A percentile compares a stretch with the other conserved stretches of the same genome.
These are phyloP conservation scores for Paramecium sexaurelia DNA, from an alignment of 73 alveolate species.

Conservation along the genomic window DNA sequence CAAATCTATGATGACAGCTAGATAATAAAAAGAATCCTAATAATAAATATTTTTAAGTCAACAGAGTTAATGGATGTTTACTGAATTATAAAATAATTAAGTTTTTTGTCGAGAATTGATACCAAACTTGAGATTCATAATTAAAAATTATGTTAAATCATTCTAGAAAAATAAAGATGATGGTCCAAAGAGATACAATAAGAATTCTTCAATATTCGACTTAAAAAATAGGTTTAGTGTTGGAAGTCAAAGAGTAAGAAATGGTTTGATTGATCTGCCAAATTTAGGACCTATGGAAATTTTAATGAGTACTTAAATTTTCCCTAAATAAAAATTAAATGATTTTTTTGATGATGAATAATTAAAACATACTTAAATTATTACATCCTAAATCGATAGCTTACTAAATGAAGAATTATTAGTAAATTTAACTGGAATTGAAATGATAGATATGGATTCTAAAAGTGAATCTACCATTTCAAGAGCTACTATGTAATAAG, in stretches of 20 bases:
- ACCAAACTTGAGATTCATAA: conserved; percentile 35
- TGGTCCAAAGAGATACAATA: not conserved
- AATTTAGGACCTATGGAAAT: conserved; percentile 55
- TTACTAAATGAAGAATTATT: not conserved
- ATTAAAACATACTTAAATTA: not conserved
- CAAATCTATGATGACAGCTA: not conserved
- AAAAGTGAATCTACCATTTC: conserved; percentile 13
- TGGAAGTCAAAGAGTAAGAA: not conserved
- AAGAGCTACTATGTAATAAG: conserved; percentile 22
- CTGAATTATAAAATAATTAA: conserved; percentile 25
- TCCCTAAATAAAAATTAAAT: not conserved
- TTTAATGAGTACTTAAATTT: conserved; percentile 5
- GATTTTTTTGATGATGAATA: conserved; percentile 34
- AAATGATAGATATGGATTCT: not conserved
- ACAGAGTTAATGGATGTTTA: conserved; percentile 2
- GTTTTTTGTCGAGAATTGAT: conserved; percentile 34
- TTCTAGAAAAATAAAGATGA: conserved; percentile 15
- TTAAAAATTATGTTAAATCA: conserved; percentile 27
- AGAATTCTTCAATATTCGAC: not conserved
- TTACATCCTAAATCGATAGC: conserved; percentile 10
- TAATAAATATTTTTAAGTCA: not conserved
- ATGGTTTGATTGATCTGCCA: conserved; percentile 26
- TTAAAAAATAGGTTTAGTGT: not conserved
- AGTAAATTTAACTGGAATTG: not conserved
- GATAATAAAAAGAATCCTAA: not conserved